Evolutionary conservation across 768 basidiomycete species (phyloP).

Genomic region (Hortiboletus flavorubellus): DNA sequence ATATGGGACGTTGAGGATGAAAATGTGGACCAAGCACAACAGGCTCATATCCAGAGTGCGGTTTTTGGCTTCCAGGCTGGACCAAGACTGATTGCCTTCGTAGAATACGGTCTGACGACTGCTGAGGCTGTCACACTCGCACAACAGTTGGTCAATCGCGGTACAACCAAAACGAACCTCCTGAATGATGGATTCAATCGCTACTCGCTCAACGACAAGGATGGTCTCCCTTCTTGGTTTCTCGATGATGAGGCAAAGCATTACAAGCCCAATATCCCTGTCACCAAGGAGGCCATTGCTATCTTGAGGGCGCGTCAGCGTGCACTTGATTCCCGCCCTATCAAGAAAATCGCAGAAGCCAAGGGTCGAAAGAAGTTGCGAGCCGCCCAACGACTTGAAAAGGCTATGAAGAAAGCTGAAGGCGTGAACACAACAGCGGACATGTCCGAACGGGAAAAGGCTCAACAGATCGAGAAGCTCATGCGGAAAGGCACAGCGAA

Average conservation of each 20-base stretch:
- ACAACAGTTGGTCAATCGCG: slow-evolving; percentile 84
- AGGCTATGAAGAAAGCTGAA: slow-evolving; percentile 94
- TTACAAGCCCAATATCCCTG: slow-evolving; percentile 93
- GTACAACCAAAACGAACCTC: slow-evolving; percentile 83
- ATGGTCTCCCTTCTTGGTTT: slow-evolving; percentile 94
- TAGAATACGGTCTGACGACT: slow-evolving; percentile 81
- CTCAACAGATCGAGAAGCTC: slow-evolving; percentile 87
- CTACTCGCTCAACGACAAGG: slow-evolving; percentile 87
- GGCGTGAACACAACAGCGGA: slow-evolving; percentile 85
- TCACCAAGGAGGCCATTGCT: slow-evolving; percentile 92
- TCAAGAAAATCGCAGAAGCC: slow-evolving; percentile 98
- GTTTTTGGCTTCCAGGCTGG: slow-evolving; percentile 2
- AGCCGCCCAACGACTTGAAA: slow-evolving; percentile 80
- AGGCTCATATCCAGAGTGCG: slow-evolving; percentile 65
- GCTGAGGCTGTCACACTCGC: slow-evolving; percentile 91
- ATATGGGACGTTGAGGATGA: slow-evolving; percentile 84
- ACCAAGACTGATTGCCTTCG: slow-evolving; percentile 1
- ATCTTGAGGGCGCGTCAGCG: slow-evolving; percentile 87
- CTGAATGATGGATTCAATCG: slow-evolving; percentile 96
- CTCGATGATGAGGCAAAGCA: slow-evolving; percentile 92
- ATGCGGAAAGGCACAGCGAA: slow-evolving; percentile 78
- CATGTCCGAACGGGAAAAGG: slow-evolving; percentile 94
- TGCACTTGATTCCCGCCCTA: slow-evolving; percentile 92
- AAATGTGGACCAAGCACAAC: slow-evolving; percentile 66
- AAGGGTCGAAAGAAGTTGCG: slow-evolving; percentile 96